Evolutionary conservation across 257 asterid genomes (phyloP).

Genomic region (Nicotiana tomentosiformis): DNA sequence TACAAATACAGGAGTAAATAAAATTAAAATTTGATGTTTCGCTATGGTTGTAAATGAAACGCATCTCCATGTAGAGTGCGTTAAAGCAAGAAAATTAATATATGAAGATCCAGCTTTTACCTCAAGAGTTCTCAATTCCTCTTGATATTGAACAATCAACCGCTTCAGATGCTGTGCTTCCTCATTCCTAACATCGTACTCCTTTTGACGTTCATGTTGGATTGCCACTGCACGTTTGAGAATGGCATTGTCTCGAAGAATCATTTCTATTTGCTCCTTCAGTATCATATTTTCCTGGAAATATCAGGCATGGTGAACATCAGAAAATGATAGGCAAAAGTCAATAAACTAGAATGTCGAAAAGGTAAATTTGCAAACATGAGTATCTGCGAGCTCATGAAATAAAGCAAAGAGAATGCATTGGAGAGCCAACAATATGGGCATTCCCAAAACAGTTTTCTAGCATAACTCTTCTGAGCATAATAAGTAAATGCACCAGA

Average conservation of each 20-base stretch:
- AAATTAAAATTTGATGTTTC: background rate
- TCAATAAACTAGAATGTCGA: background rate
- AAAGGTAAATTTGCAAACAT: background rate
- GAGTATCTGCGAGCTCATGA: background rate
- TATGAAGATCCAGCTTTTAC: constrained; percentile 20
- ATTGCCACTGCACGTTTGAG: constrained; percentile 79
- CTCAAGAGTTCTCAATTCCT: constrained; percentile 69
- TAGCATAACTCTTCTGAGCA: background rate
- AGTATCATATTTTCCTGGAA: constrained; percentile 60
- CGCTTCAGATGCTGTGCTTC: constrained; percentile 73
- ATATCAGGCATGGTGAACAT: background rate
- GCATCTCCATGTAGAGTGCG: background rate
- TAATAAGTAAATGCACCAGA: background rate
- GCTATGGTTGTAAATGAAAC: background rate
- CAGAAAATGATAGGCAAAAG: background rate
- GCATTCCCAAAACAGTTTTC: background rate
- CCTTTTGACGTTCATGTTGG: constrained; percentile 82
- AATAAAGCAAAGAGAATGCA: background rate
- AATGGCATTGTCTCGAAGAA: constrained; percentile 48
- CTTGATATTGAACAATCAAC: constrained; percentile 60
- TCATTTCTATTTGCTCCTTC: constrained; percentile 61
- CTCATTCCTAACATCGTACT: constrained; percentile 50
- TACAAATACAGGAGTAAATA: background rate
- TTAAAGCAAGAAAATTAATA: background rate
- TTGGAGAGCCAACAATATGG: background rate